Evolutionary conservation across 2,329 filamentous ascomycete genomes (phyloP).

Genomic region (Xylariomycetidae sp.): DNA sequence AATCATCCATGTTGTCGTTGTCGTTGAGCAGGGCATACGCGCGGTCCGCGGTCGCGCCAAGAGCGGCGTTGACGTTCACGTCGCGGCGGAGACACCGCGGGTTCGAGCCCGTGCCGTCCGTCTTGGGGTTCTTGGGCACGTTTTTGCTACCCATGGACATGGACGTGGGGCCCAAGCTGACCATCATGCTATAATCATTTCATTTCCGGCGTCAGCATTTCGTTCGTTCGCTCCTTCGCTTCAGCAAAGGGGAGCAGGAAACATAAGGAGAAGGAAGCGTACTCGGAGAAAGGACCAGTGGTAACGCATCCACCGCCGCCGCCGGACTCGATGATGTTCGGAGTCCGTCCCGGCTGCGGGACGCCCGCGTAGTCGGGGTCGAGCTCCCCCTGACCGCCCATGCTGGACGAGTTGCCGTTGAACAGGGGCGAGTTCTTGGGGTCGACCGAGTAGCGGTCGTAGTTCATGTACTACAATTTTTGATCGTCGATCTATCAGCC

Average conservation of each 20-base stretch:
- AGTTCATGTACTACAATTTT: conserved; percentile 51
- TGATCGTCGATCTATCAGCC: no score
- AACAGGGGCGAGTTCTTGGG: conserved; percentile 46
- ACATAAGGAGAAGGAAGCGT: conserved; percentile 6
- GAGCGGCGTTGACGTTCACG: conserved; percentile 30
- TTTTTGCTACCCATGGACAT: conserved; percentile 21
- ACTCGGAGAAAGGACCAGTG: conserved; percentile 42
- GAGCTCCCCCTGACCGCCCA: conserved; percentile 42
- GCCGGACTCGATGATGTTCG: conserved; percentile 39
- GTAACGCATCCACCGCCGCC: conserved; percentile 52
- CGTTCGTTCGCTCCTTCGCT: not conserved
- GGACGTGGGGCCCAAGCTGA: conserved; percentile 34
- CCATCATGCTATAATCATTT: conserved; percentile 36
- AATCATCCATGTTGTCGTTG: conserved; percentile 31
- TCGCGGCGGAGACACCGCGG: conserved; percentile 40
- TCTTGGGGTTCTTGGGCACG: conserved; percentile 28
- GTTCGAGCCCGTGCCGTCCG: conserved; percentile 33
- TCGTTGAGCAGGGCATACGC: conserved; percentile 30
- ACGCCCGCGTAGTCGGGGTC: conserved; percentile 21
- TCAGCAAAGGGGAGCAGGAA: not conserved
- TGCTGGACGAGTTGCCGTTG: conserved; percentile 46
- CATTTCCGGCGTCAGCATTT: conserved; percentile 13
- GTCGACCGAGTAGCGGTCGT: conserved; percentile 44
- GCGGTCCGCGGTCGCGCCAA: conserved; percentile 33
- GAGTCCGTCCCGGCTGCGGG: conserved; percentile 25